These are phyloP conservation scores for Pichia nanzhaoensis DNA, from an alignment of 805 yeast genomes.

Conservation along the genomic window DNA sequence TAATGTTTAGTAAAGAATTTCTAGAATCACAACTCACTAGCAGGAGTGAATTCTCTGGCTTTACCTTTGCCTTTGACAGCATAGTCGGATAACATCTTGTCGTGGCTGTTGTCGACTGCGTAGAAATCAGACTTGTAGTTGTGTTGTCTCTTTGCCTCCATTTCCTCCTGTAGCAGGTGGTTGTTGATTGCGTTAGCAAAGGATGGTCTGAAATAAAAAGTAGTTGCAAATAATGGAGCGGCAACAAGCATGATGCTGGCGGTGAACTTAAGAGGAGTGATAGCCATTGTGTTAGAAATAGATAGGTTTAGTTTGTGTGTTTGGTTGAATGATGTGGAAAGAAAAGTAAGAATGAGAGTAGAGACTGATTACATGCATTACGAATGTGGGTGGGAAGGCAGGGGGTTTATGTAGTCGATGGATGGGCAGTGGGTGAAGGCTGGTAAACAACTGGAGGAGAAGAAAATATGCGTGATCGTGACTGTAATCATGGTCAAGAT, in stretches of 20 bases:
- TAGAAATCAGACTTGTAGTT: constrained; percentile 24
- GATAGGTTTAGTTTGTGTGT: background rate
- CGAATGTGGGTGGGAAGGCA: background rate
- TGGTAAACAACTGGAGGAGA: too few relatives aligned
- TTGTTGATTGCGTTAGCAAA: constrained; percentile 31
- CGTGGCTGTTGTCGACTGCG: constrained; percentile 18
- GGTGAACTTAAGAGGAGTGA: constrained; percentile 24
- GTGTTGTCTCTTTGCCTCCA: constrained; percentile 26
- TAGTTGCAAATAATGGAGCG: constrained; percentile 24
- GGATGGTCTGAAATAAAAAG: constrained; percentile 28
- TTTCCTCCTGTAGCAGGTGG: constrained; percentile 28
- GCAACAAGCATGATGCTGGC: constrained; percentile 27
- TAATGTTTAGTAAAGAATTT: too few relatives aligned
- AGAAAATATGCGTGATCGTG: too few relatives aligned
- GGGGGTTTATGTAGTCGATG: background rate
- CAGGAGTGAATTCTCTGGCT: constrained; percentile 24
- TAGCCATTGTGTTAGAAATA: constrained; percentile 19
- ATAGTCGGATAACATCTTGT: constrained; percentile 23
- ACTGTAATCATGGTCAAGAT: too few relatives aligned
- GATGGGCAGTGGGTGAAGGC: too few relatives aligned
- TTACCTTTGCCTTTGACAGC: constrained; percentile 24
- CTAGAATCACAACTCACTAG: background rate
- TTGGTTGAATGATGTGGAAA: background rate
- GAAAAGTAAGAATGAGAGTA: background rate
- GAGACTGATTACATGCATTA: background rate